Percentiles rank a stretch among this genome's conserved stretches.
phyloP scores from a whole-genome alignment of 1,284 basidiomycete genomes.

The Crucibulum cyathiforme region DNA sequence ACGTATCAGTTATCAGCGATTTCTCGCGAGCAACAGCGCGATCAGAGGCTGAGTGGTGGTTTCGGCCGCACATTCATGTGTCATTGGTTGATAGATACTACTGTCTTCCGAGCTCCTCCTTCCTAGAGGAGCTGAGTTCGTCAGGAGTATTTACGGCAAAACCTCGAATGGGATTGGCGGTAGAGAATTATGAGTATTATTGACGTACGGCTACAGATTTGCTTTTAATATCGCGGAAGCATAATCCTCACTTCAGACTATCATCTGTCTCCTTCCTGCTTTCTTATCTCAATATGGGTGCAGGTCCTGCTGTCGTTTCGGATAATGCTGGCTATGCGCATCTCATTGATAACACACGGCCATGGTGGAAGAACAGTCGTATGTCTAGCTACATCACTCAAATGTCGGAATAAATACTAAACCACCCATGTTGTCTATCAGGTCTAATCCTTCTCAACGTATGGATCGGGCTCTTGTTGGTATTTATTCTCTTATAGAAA shows the following conservation, averaged over 20 bases:
- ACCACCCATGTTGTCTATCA: slow-evolving; percentile 5
- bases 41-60: background rate
- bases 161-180: slow-evolving; percentile 2
- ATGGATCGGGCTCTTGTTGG: slow-evolving; percentile 43
- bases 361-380: slow-evolving; percentile 68
- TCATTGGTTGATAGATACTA: no score
- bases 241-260: background rate
- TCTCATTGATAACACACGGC: slow-evolving; percentile 56
- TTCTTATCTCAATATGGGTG: slow-evolving; percentile 37
- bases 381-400: slow-evolving; percentile 10
- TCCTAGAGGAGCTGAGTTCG: background rate
- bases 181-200: background rate
- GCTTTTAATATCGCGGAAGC: background rate
- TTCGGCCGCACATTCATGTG: no score
- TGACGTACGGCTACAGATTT: background rate
- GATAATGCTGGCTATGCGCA: slow-evolving; percentile 47
- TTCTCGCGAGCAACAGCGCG: background rate
- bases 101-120: background rate
- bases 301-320: slow-evolving; percentile 49
- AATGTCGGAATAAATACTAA: background rate
- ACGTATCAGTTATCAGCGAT: background rate
- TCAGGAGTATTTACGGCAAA: slow-evolving; percentile 9
- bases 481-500: background rate
- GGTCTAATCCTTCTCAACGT: slow-evolving; percentile 40
- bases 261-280: background rate